Evolutionary conservation across 129 eudicot species (phyloP), one percentile per base, ranked within the genome.

Genomic region (Scalesia atractyloides): DNA sequence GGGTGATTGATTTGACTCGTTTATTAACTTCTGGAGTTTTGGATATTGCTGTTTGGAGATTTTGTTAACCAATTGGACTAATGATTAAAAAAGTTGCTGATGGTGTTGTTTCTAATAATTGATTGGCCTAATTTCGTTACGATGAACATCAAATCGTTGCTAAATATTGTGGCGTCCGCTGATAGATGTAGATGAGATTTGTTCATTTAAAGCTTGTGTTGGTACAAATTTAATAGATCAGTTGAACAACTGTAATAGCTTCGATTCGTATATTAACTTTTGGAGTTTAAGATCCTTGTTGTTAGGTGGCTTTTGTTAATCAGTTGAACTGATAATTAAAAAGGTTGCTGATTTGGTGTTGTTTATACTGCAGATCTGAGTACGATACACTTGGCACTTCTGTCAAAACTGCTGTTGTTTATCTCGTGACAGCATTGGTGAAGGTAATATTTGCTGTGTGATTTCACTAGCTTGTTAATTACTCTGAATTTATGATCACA

Each of bases 341-440:
- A 59, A 75, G 48, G 16, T 58, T 59, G 64, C 53, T 50, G 37
- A 77, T 41, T 36, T n/a, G 16, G 48, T n/a, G 41, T 63, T 34
- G 16, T 37, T 60, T 69, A 1, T 61, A 49, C 22, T 72, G 78
- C 83, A 94, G 99, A 78, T 94, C 99, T 0, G 99, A 94, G 86
- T 94, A 94, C 64, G 99, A 94, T 74, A 94, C 99, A 9, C 82
- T 94, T 61, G 96, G 99, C 24, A 94, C 99, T 43, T 94, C 99
- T 9, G 76, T 90, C 34, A 94, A 84, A 77, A 68, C 97, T 66
- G 97, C 97, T 64, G 83, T 84, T 78, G 99, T 90, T 37, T 94
- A 94, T 83, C 91, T 94, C 41, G 80, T 74, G 17, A 88, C 99
- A 7, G 91, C 99, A 43, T 76, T 94, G 64, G 91, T 94, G 70